These are phyloP conservation scores for Starmerella stigmatis DNA, from an alignment of 805 yeast species.

Conservation along the genomic window DNA sequence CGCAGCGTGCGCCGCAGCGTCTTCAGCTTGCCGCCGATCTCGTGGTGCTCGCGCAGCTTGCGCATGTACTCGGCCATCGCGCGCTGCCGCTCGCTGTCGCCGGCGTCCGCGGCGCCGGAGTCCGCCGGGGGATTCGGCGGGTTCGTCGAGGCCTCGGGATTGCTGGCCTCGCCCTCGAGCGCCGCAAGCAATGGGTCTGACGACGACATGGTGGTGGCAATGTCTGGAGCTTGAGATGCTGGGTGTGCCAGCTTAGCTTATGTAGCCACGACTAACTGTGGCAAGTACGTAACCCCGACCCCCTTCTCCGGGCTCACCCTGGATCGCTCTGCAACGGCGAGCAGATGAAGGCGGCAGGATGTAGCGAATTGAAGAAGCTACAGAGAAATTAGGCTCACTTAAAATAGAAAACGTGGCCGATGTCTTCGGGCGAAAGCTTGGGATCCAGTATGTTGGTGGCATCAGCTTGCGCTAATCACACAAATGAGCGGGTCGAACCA, in stretches of 20 bases:
- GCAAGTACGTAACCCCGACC: constrained; percentile 4
- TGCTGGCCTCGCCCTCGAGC: constrained; percentile 20
- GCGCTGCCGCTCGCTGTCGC: constrained; percentile 62
- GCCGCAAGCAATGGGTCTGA: constrained; percentile 29
- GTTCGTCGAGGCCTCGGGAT: neutral
- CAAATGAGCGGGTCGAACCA: no score
- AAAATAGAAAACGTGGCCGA: no score
- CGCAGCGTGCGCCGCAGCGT: constrained; percentile 73
- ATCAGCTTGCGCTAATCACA: no score
- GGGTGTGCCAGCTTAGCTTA: no score
- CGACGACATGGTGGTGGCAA: constrained; percentile 14
- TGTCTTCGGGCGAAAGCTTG: no score
- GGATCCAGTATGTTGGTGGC: no score
- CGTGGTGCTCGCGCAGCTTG: constrained; percentile 82
- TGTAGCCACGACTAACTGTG: constrained; percentile 1
- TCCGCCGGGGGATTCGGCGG: constrained; percentile 2
- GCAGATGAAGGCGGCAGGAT: no score
- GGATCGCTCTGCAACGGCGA: no score
- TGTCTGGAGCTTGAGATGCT: neutral
- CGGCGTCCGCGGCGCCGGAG: constrained; percentile 25
- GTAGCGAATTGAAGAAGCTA: no score
- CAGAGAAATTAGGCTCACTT: no score
- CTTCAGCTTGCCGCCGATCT: constrained; percentile 85
- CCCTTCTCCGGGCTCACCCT: no score
- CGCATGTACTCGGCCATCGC: constrained; percentile 72